Evolutionary conservation across 177 flowering plant species (phyloP), one percentile per base, ranked within the genome.

Genomic region (Tripterygium wilfordii): DNA sequence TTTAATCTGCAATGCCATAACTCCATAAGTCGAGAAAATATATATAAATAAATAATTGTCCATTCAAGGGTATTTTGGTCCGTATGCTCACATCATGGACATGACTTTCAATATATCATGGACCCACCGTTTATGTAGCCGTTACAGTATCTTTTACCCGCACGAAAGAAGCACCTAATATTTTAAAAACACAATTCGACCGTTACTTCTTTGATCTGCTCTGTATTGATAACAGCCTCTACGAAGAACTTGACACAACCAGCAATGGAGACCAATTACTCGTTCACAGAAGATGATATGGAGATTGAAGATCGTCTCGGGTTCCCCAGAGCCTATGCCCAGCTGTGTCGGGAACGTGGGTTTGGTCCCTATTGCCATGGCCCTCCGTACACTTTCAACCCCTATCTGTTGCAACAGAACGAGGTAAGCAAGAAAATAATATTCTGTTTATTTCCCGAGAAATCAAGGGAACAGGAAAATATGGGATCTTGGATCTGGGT

Each of bases 341-440:
- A 66, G 73, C 72, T 92, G 43, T 82, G 94, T 49, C 64, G 78
- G 26, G 81, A 80, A 43, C 66, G 66, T 43, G 27, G 54, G 20
- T 50, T 67, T 28, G 54, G 70, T 25, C 72, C 71, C 1, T 82
- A 71, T 75, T 49, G 25, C 40, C 58, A 50, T 41, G 96, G 94
- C 25, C 98, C 96, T 60, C 98, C 98, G 39, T 82, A 70, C 65
- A 65, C 92, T 24, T 88, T 70, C 75, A 67, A 54, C 29, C 96
- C 96, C 0, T 83, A 80, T n/a, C n/a, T 53, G 25, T 59, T 83
- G 49, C 75, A 68, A 14, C 66, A 65, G 28, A 62, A 68, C 28
- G 89, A 85, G 81, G 98, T 88, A 68, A 54, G 35, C 8, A 12
- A 14, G 42, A n/a, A n/a, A 0, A 22, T 18, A 9, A 31, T 20